Conservation (phyloP, 2,329 filamentous ascomycete genomes). For the Sclerotinia glacialis region DNA sequence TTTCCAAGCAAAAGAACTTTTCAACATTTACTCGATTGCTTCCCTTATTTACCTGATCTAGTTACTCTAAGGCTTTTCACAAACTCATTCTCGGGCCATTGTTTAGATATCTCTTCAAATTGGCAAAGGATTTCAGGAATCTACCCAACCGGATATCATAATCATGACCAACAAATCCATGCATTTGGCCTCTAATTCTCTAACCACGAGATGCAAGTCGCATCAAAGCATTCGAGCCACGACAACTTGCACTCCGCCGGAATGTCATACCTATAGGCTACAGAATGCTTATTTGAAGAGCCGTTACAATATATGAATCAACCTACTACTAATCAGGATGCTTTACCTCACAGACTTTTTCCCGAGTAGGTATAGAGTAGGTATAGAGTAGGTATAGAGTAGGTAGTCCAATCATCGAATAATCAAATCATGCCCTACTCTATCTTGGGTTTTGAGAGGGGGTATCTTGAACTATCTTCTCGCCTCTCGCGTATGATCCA, state of each 20-base stretch:
- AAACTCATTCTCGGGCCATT: background rate
- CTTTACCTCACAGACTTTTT: background rate
- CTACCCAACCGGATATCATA: constrained; percentile 7
- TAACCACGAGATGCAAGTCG: constrained; percentile 32
- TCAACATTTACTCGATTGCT: background rate
- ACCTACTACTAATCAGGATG: constrained; percentile 10
- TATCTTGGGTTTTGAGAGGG: background rate
- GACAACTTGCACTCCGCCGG: constrained; percentile 29
- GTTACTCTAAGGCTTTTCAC: background rate
- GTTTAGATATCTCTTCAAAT: background rate
- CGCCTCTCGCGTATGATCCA: constrained; percentile 17
- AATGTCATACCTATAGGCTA: constrained; percentile 1
- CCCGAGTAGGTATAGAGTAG: background rate
- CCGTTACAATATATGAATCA: constrained; percentile 15
- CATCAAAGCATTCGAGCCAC: constrained; percentile 38
- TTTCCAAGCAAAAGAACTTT: background rate
- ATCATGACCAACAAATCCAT: constrained; percentile 20
- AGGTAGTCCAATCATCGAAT: constrained; percentile 3
- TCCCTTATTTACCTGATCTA: background rate
- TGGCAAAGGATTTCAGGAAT: background rate
- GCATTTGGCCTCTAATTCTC: constrained; percentile 25
- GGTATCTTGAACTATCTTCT: too few species aligned
- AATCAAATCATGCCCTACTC: background rate
- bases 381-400: background rate
- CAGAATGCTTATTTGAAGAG: background rate